These are phyloP conservation scores for Trapa bicornis DNA, from an alignment of 345 rosid species.

Conservation along the genomic window DNA sequence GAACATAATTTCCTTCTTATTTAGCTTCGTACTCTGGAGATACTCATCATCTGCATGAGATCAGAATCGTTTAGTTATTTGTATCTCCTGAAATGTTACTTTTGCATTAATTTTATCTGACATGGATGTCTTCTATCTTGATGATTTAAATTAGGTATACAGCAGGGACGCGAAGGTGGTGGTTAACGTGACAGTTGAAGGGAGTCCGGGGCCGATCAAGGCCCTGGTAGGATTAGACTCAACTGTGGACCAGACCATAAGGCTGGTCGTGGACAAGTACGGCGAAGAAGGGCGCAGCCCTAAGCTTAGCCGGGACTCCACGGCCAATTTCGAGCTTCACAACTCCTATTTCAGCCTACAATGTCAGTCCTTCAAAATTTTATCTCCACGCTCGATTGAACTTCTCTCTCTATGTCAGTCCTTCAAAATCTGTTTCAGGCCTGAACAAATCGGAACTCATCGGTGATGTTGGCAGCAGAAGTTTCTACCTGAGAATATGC, in stretches of 20 bases:
- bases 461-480: constrained; percentile 64
- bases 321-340: constrained; percentile 42
- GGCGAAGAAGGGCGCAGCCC: constrained; percentile 62
- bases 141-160: constrained; percentile 20
- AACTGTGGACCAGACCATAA: constrained; percentile 53
- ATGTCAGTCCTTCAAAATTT: constrained; percentile 20
- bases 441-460: constrained; percentile 47
- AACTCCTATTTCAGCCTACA: constrained; percentile 71
- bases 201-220: constrained; percentile 81
- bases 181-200: constrained; percentile 74
- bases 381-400: too few relatives aligned
- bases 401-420: not conserved
- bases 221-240: constrained; percentile 56
- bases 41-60: too few relatives aligned
- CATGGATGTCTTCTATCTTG: not conserved
- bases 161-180: constrained; percentile 61
- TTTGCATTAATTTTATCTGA: not conserved
- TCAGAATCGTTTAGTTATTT: not conserved
- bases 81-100: not conserved
- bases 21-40: too few relatives aligned
- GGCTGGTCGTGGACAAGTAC: constrained; percentile 45
- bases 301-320: constrained; percentile 26
- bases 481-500: constrained; percentile 56
- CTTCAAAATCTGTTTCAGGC: constrained; percentile 21
- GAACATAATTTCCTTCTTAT: too few relatives aligned